Percentiles rank a stretch among this genome's conserved stretches.
Evolutionary conservation across 2,329 filamentous ascomycete species (phyloP).

Genomic region (Cladosporium sp.): DNA sequence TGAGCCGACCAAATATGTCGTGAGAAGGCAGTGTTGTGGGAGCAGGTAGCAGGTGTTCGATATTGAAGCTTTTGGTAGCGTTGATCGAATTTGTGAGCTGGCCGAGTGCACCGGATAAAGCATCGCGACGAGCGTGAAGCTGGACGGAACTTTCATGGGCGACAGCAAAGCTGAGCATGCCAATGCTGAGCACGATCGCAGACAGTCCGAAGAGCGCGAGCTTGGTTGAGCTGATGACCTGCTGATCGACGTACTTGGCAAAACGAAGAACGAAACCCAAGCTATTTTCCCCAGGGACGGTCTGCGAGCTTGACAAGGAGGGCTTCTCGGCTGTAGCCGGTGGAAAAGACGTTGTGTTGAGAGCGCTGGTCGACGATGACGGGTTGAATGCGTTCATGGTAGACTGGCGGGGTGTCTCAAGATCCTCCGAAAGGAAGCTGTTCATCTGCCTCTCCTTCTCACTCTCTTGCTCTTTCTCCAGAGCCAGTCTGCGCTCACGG

Average conservation of each 20-base stretch:
- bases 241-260: not conserved
- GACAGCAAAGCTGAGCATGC: not conserved
- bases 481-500: slow-evolving; percentile 5
- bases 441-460: slow-evolving; percentile 30
- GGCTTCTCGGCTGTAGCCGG: not conserved
- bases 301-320: not conserved
- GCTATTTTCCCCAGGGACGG: not conserved
- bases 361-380: not conserved
- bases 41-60: slow-evolving; percentile 31
- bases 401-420: slow-evolving; percentile 37
- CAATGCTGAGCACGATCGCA: not conserved
- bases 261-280: not conserved
- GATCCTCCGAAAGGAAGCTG: slow-evolving; percentile 33
- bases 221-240: not conserved
- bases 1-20: slow-evolving; percentile 18
- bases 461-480: slow-evolving; percentile 21
- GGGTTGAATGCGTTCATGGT: slow-evolving; percentile 20
- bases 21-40: slow-evolving; percentile 8
- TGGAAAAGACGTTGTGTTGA: not conserved
- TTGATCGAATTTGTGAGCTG: slow-evolving; percentile 23
- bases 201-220: not conserved
- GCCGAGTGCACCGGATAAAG: slow-evolving; percentile 22
- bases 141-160: not conserved
- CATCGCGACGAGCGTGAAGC: not conserved
- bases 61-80: slow-evolving; percentile 25